Percentiles rank a stretch among this genome's conserved stretches.
phyloP scores from a whole-genome alignment of 441 rosid species.

The Mallotus repandus region DNA sequence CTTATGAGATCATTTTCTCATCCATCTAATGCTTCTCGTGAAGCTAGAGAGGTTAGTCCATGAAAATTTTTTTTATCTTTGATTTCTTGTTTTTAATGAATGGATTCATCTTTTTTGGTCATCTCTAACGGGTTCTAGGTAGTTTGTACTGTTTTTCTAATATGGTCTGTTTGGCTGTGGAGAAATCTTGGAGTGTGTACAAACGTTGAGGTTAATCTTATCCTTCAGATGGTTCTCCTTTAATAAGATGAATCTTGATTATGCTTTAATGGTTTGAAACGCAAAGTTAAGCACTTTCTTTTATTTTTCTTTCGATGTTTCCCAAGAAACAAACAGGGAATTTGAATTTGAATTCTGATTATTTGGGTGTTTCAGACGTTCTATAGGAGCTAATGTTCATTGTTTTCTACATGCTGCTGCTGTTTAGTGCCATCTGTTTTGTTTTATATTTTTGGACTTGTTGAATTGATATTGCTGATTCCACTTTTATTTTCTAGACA shows the following conservation, averaged over 20 bases:
- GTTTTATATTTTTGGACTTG: not conserved
- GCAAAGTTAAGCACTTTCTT: not conserved
- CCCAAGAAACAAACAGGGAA: not conserved
- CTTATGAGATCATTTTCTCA: slow-evolving; percentile 83
- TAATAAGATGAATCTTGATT: slow-evolving; percentile 2
- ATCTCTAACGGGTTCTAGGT: slow-evolving; percentile 7
- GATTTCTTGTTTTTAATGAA: not conserved
- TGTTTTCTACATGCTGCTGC: not conserved
- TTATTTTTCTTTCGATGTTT: slow-evolving; percentile 1
- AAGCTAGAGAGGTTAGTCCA: slow-evolving; percentile 52
- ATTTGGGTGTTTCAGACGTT: not conserved
- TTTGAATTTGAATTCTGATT: not conserved
- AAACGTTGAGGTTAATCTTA: not conserved
- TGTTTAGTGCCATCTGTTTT: not conserved
- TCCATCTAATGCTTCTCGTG: slow-evolving; percentile 58
- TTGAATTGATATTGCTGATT: not conserved
- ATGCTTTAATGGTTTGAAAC: slow-evolving; percentile 5
- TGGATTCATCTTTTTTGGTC: not conserved
- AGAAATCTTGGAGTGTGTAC: not conserved
- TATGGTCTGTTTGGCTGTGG: slow-evolving; percentile 18
- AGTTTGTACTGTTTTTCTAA: slow-evolving; percentile 2
- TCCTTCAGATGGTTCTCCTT: not conserved
- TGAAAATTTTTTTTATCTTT: not conserved
- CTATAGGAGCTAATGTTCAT: not conserved
- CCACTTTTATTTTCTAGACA: not conserved